Conservation (phyloP, 2,329 filamentous ascomycete species). For the Claviceps maximensis region DNA sequence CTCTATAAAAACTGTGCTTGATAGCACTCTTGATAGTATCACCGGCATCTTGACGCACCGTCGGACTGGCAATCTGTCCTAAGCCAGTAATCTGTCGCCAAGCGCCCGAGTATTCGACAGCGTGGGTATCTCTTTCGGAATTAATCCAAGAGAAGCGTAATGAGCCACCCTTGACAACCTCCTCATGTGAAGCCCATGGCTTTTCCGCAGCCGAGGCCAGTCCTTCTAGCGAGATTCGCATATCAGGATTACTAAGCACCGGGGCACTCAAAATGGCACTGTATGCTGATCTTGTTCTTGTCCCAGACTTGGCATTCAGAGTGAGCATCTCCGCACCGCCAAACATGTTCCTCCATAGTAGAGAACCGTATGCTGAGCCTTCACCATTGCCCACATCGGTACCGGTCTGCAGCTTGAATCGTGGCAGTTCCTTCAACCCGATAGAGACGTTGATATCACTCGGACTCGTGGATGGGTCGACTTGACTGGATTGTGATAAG, state of each 20-base stretch:
- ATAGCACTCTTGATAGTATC: constrained; percentile 84
- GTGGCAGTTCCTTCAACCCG: constrained; percentile 67
- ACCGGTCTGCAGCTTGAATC: constrained; percentile 81
- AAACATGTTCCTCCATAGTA: constrained; percentile 81
- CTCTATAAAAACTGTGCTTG: constrained; percentile 66
- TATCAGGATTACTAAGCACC: constrained; percentile 69
- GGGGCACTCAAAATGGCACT: constrained; percentile 76
- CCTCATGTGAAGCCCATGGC: constrained; percentile 87
- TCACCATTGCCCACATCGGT: constrained; percentile 91
- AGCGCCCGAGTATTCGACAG: constrained; percentile 64
- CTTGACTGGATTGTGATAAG: constrained; percentile 60
- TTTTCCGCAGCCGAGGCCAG: constrained; percentile 78
- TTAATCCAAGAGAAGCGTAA: constrained; percentile 66
- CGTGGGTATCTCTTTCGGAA: constrained; percentile 52
- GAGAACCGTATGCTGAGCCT: constrained; percentile 81
- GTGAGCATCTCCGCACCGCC: constrained; percentile 86
- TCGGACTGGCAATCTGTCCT: constrained; percentile 61
- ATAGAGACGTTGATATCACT: constrained; percentile 77
- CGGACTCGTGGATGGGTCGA: constrained; percentile 54
- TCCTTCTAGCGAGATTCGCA: constrained; percentile 65
- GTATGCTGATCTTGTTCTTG: constrained; percentile 82
- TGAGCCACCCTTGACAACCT: constrained; percentile 66
- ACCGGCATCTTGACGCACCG: constrained; percentile 72
- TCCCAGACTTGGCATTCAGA: constrained; percentile 77
- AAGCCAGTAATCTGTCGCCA: constrained; percentile 87